These are phyloP conservation scores for Cutaneotrichosporon sp. DNA, from an alignment of 1,284 basidiomycete genomes.

Conservation along the genomic window DNA sequence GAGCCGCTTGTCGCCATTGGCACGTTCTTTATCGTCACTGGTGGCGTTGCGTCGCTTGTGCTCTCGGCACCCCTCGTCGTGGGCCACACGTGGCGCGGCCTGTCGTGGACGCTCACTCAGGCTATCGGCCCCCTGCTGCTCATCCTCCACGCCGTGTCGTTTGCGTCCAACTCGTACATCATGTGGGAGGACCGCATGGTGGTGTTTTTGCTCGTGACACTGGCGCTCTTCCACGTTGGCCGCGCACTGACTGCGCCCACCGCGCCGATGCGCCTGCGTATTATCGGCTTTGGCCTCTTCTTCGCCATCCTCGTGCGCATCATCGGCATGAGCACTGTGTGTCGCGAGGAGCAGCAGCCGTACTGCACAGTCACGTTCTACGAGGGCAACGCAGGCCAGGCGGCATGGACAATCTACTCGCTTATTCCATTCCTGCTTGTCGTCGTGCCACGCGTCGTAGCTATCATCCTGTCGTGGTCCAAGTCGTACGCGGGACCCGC, in stretches of 20 bases:
- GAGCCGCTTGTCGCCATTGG: constrained; percentile 53
- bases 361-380: constrained; percentile 83
- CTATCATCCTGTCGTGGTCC: constrained; percentile 59
- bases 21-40: constrained; percentile 22
- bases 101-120: constrained; percentile 24
- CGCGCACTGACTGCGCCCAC: constrained; percentile 62
- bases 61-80: constrained; percentile 27
- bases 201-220: constrained; percentile 64
- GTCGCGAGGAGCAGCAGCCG: constrained; percentile 89
- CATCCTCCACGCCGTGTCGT: constrained; percentile 63
- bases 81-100: constrained; percentile 6
- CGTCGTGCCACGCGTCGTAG: constrained; percentile 58
- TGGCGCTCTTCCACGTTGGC: constrained; percentile 55
- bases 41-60: constrained; percentile 34
- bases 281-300: constrained; percentile 63
- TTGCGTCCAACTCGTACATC: constrained; percentile 88
- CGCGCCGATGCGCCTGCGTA: constrained; percentile 63
- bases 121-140: constrained; percentile 54
- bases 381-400: constrained; percentile 63
- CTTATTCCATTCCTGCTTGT: constrained; percentile 56
- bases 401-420: constrained; percentile 56
- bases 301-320: constrained; percentile 68
- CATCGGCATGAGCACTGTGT: constrained; percentile 72
- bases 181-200: constrained; percentile 90
- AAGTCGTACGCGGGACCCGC: constrained; percentile 71